Evolutionary conservation across 1,284 basidiomycete genomes (phyloP).

Genomic region (Naganishia liquefaciens): DNA sequence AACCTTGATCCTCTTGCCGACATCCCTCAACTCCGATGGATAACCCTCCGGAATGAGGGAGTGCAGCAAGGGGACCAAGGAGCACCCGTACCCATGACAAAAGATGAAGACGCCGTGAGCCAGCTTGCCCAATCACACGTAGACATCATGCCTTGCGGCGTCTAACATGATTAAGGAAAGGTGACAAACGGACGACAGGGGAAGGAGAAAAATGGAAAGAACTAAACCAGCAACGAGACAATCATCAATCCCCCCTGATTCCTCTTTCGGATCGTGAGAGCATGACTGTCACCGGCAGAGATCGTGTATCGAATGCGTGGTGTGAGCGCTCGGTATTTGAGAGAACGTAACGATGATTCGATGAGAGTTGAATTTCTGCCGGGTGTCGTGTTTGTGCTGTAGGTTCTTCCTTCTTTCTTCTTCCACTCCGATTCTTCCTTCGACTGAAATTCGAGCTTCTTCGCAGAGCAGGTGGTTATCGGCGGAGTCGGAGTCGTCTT

Average conservation of each 20-base stretch:
- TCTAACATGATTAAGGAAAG: constrained; percentile 1
- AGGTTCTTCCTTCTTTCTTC: background rate
- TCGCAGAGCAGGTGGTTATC: background rate
- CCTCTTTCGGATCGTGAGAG: background rate
- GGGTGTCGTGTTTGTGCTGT: background rate
- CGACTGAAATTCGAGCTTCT: background rate
- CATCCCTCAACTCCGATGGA: background rate
- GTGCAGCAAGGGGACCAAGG: constrained; percentile 3
- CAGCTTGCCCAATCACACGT: background rate
- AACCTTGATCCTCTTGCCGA: constrained; percentile 1
- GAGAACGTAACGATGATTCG: background rate
- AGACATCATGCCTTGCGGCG: constrained; percentile 13
- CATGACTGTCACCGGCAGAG: background rate
- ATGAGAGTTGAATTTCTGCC: background rate
- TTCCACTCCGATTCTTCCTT: background rate
- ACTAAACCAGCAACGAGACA: background rate
- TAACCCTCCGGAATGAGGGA: background rate
- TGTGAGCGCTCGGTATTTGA: background rate
- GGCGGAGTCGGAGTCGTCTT: constrained; percentile 1
- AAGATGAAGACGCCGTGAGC: constrained; percentile 4
- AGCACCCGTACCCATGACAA: constrained; percentile 32
- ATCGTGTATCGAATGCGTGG: background rate
- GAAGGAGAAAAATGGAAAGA: constrained; percentile 1
- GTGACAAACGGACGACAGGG: background rate
- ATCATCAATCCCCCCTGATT: background rate